A percentile compares a stretch with the other conserved stretches of the same genome.
These are phyloP conservation scores for Myriosclerotinia duriaeana DNA, from an alignment of 2,329 filamentous ascomycete genomes.

Conservation along the genomic window DNA sequence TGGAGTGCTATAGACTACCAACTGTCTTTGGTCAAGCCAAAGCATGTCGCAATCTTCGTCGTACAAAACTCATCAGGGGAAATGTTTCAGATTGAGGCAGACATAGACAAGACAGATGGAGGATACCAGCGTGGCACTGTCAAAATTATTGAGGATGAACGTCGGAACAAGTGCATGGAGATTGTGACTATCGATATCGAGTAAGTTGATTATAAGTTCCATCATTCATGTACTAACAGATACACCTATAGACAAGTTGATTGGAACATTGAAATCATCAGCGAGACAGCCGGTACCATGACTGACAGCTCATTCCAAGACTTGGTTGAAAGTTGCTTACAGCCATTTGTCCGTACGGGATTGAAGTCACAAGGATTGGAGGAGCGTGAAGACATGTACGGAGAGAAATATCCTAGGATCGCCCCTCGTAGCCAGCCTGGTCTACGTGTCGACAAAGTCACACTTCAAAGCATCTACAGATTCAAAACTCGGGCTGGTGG, in stretches of 20 bases:
- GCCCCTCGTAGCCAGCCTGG: conserved; percentile 21
- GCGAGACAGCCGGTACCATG: conserved; percentile 33
- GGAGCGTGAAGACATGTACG: conserved; percentile 31
- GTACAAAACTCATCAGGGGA: conserved; percentile 30
- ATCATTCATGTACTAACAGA: conserved; percentile 4
- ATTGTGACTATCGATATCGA: conserved; percentile 36
- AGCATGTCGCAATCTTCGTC: conserved; percentile 34
- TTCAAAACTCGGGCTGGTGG: conserved; percentile 32
- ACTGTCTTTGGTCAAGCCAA: conserved; percentile 30
- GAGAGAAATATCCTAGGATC: conserved; percentile 34
- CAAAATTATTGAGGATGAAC: conserved; percentile 31
- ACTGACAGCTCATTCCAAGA: conserved; percentile 27
- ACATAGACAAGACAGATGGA: conserved; percentile 32
- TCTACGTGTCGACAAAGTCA: conserved; percentile 29
- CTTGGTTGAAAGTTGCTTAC: conserved; percentile 32
- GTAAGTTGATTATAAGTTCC: conserved; percentile 18
- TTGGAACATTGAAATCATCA: conserved; percentile 39
- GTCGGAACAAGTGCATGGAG: conserved; percentile 34
- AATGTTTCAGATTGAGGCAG: conserved; percentile 35
- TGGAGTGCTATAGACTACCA: conserved; percentile 14
- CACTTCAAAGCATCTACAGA: conserved; percentile 34
- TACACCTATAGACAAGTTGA: conserved; percentile 32
- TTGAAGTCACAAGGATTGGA: background rate
- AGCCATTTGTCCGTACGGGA: conserved; percentile 13
- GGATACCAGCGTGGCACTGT: conserved; percentile 35